Percentiles rank a stretch among this genome's conserved stretches.
Conservation (phyloP, 176 grass and related monocot species). For the Triticum turgidum region DNA sequence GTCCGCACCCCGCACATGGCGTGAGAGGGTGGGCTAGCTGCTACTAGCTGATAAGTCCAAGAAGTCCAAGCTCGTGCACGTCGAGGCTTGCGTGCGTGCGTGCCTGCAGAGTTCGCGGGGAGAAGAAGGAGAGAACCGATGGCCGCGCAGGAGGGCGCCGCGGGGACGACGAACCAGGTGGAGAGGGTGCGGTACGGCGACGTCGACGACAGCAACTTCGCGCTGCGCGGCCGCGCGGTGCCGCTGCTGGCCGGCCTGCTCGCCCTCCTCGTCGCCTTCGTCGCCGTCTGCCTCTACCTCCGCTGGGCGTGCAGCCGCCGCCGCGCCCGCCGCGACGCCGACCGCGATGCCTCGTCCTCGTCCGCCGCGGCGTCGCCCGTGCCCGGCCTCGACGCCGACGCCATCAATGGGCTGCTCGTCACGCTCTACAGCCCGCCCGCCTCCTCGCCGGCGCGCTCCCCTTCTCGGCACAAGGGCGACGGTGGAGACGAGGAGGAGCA, state of each 20-base stretch:
- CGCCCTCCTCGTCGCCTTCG: conserved; percentile 20
- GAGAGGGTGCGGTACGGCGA: conserved; percentile 49
- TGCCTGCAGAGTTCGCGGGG: background rate
- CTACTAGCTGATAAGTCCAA: background rate
- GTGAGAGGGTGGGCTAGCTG: background rate
- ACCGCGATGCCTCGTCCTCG: background rate
- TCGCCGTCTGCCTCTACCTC: conserved; percentile 46
- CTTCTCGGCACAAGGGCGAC: background rate
- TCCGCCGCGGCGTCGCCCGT: background rate
- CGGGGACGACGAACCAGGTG: conserved; percentile 22
- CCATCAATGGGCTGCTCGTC: conserved; percentile 46
- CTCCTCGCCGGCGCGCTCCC: background rate
- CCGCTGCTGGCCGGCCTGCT: conserved; percentile 41
- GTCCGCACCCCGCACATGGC: background rate
- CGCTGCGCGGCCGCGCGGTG: conserved; percentile 35
- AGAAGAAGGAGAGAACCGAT: background rate
- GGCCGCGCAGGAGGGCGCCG: conserved; percentile 46
- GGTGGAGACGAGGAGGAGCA: background rate
- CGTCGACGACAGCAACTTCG: conserved; percentile 59
- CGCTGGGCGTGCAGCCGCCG: conserved; percentile 39
- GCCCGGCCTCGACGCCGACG: conserved; percentile 38
- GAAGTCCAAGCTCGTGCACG: background rate
- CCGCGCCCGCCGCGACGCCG: background rate
- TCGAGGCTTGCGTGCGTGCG: background rate
- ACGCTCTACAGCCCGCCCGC: conserved; percentile 24